Base-by-base conservation (phyloP, 2,329 filamentous ascomycete genomes). In the Lasiodiplodia hormozganensis region DNA sequence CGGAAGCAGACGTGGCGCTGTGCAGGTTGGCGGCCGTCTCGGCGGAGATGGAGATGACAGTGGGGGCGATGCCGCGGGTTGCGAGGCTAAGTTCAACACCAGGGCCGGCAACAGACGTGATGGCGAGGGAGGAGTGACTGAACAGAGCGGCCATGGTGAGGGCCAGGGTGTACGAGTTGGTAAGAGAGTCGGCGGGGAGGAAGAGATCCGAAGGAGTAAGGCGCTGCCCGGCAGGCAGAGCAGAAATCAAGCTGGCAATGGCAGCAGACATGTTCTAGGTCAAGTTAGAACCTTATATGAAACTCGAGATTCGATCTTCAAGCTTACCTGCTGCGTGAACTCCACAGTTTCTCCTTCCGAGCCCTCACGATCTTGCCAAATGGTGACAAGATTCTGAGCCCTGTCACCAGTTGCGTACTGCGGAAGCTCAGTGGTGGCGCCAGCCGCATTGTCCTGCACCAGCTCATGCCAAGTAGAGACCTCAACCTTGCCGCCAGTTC, bases 391-490 rank as follows among this genome's bases (percentile, higher is more conserved):
- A 23, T 82, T 81, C 14, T 82, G 83, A 2, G 84, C 79, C 34
- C 80, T 81, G 1, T 77, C 75, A 47, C 86, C 87, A 28, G 85
- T 85, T 51, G 89, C 87, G 62, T 87, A 80, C 11, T 85, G 80
- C 1, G 92, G 92, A 14, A 97, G 84, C 23, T 92, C 87, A 8
- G 82, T 82, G 52, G 85, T 87, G 12, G 58, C 28, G 47, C 87
- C 85, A 49, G 70, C 72, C 69, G 74, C 66, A 82, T 83, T 34
- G 70, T 96, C 92, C 71, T 91, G 88, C 31, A 97, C 83, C 65
- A 98, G 87, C 69, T 97, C 92, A 75, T 97, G 92, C 94, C 95
- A 99, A 16, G 95, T 96, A n/a, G 90, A 88, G 18, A 97, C 92
- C 68, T 92, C 92, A 70, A 97, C 85, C 70, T 86, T 89, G 68